Conservation (phyloP, 108 stramenopile species). For the Schizochytrium sp. region DNA sequence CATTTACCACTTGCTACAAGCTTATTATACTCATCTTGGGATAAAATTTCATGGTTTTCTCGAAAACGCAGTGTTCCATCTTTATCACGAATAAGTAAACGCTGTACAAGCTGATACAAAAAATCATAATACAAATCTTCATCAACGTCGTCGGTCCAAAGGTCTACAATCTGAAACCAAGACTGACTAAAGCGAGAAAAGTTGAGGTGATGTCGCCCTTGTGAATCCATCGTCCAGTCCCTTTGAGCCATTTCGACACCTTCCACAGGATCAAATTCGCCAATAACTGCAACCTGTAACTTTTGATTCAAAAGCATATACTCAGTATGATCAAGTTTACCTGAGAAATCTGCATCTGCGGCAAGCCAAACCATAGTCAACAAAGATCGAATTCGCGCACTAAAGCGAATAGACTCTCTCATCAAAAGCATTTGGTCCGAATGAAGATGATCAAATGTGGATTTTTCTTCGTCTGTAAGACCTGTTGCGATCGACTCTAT, state of each 20-base stretch:
- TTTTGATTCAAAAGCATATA: conserved; percentile 50
- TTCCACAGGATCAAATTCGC: background rate
- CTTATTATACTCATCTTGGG: background rate
- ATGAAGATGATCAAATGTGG: background rate
- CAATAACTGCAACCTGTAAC: conserved; percentile 49
- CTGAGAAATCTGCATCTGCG: conserved; percentile 34
- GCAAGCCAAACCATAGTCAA: conserved; percentile 57
- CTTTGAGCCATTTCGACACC: background rate
- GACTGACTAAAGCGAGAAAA: conserved; percentile 27
- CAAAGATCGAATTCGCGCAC: conserved; percentile 5
- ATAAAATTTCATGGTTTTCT: background rate
- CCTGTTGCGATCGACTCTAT: background rate
- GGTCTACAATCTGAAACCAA: conserved; percentile 52
- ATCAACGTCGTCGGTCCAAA: conserved; percentile 30
- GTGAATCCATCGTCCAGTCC: conserved; percentile 54
- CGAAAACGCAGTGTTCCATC: conserved; percentile 26
- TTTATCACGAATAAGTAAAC: background rate
- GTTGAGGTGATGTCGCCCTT: conserved; percentile 60
- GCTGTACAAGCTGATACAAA: conserved; percentile 37
- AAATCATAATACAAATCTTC: conserved; percentile 15
- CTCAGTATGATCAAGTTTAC: conserved; percentile 37
- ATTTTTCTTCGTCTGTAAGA: conserved; percentile 42
- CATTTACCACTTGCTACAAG: background rate
- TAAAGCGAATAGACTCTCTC: conserved; percentile 52
- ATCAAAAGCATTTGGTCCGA: background rate